Evolutionary conservation across 108 stramenopile genomes (phyloP).

Genomic region (Pinguiococcus pyrenoidosus): DNA sequence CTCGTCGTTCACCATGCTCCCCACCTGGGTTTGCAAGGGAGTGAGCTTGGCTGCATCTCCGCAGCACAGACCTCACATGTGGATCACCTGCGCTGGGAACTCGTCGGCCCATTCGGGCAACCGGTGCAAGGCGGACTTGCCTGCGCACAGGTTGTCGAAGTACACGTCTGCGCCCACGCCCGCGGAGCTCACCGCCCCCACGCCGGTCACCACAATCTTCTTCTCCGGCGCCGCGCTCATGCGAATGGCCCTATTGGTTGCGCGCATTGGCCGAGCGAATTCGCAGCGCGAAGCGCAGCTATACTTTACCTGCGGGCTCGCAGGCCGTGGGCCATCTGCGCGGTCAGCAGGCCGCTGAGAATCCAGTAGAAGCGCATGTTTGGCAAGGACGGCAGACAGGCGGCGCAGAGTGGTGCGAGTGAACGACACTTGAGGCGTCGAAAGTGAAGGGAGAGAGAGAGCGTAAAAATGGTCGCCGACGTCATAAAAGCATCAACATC

Average conservation of each 20-base stretch:
- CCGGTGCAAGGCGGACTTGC: conserved; percentile 15
- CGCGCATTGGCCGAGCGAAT: not conserved
- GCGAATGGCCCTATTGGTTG: not conserved
- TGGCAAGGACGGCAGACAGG: not conserved
- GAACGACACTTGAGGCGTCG: too few species aligned
- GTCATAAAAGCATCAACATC: too few species aligned
- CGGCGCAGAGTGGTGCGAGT: not conserved
- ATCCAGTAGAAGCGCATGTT: not conserved
- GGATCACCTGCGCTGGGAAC: conserved; percentile 21
- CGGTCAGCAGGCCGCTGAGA: not conserved
- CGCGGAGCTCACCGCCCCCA: conserved; percentile 22
- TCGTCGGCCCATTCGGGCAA: conserved; percentile 30
- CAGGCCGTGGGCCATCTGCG: not conserved
- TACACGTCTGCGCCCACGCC: conserved; percentile 16
- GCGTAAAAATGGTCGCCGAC: too few species aligned
- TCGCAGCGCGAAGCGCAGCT: not conserved
- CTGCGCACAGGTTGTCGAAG: conserved; percentile 20
- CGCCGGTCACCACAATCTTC: conserved; percentile 30
- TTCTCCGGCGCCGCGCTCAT: conserved; percentile 7
- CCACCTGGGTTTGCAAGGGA: not conserved
- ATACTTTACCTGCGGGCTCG: not conserved
- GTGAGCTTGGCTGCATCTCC: not conserved
- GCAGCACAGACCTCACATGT: conserved; percentile 3
- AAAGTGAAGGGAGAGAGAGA: too few species aligned
- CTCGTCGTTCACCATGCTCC: conserved; percentile 2